Evolutionary conservation across 1,284 basidiomycete genomes (phyloP).

Genomic region (Amylostereum areolatum): DNA sequence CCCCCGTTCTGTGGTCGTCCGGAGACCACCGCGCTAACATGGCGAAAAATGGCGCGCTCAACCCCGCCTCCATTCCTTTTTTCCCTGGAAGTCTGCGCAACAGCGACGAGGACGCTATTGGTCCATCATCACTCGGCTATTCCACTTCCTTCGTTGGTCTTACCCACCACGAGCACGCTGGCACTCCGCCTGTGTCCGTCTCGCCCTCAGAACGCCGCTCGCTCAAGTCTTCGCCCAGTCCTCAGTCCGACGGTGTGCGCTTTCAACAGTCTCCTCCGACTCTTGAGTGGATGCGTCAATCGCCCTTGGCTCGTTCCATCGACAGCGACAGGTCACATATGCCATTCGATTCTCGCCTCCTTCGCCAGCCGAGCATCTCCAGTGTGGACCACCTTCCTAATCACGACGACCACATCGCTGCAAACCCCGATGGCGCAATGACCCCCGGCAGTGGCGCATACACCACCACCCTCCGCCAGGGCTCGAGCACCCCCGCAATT

Average conservation of each 20-base stretch:
- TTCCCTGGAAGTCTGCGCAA: constrained; percentile 62
- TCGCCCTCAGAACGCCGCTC: constrained; percentile 64
- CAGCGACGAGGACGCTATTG: constrained; percentile 41
- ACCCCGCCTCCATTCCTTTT: constrained; percentile 78
- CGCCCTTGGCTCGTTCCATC: constrained; percentile 40
- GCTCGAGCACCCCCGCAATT: constrained; percentile 34
- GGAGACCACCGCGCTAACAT: constrained; percentile 32
- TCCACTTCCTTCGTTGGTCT: constrained; percentile 36
- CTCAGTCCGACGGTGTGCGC: constrained; percentile 33
- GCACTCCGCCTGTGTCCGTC: constrained; percentile 48
- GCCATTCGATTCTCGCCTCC: constrained; percentile 31
- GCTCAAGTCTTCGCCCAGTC: constrained; percentile 64
- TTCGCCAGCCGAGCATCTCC: constrained; percentile 45
- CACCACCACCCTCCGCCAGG: constrained; percentile 30
- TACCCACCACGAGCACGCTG: constrained; percentile 50
- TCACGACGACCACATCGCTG: too few species aligned
- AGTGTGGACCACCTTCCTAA: constrained; percentile 16
- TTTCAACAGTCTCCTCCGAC: constrained; percentile 22
- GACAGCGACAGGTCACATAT: constrained; percentile 41
- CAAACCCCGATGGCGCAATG: constrained; percentile 3
- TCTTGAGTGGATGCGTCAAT: constrained; percentile 19
- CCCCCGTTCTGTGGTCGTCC: neutral
- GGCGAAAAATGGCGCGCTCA: constrained; percentile 68
- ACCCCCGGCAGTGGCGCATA: constrained; percentile 10
- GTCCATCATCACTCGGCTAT: constrained; percentile 24